A percentile compares a stretch with the other conserved stretches of the same genome.
These are phyloP conservation scores for Syncephalis fuscata DNA, from an alignment of 371 early-diverging fungal species.

Conservation along the genomic window DNA sequence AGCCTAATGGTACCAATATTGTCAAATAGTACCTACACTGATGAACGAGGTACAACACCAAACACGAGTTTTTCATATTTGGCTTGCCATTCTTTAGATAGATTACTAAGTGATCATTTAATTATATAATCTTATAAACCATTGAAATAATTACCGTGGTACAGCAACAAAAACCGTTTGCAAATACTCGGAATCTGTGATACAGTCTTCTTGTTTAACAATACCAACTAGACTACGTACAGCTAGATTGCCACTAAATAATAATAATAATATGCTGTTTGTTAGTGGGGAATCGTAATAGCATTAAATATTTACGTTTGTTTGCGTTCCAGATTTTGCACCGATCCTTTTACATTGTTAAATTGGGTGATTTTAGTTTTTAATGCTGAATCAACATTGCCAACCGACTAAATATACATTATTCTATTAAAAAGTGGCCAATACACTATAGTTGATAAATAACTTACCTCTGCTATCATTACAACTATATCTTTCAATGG, in stretches of 20 bases:
- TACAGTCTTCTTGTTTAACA: constrained; percentile 80
- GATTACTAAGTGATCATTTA: constrained; percentile 27
- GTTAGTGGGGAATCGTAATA: not conserved
- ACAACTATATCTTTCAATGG: constrained; percentile 70
- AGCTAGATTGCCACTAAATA: constrained; percentile 72
- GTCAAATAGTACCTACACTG: constrained; percentile 34
- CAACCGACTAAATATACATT: constrained; percentile 50
- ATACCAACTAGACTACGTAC: constrained; percentile 69
- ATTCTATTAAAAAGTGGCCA: no score
- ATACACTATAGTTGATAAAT: no score
- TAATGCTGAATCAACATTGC: constrained; percentile 65
- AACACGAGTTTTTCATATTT: constrained; percentile 76
- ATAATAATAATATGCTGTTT: not conserved
- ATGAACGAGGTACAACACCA: constrained; percentile 93
- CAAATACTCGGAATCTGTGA: constrained; percentile 84
- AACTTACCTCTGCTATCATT: constrained; percentile 32
- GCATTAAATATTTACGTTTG: constrained; percentile 34
- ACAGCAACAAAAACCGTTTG: constrained; percentile 89
- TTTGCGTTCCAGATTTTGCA: constrained; percentile 65
- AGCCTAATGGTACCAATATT: not conserved
- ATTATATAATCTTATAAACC: no score
- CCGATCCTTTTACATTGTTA: constrained; percentile 56
- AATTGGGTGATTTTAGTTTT: constrained; percentile 74
- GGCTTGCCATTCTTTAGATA: constrained; percentile 64
- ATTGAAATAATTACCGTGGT: no score